Evolutionary conservation across 2,329 filamentous ascomycete genomes (phyloP).

Genomic region (Fusarium tanahbumbuense): DNA sequence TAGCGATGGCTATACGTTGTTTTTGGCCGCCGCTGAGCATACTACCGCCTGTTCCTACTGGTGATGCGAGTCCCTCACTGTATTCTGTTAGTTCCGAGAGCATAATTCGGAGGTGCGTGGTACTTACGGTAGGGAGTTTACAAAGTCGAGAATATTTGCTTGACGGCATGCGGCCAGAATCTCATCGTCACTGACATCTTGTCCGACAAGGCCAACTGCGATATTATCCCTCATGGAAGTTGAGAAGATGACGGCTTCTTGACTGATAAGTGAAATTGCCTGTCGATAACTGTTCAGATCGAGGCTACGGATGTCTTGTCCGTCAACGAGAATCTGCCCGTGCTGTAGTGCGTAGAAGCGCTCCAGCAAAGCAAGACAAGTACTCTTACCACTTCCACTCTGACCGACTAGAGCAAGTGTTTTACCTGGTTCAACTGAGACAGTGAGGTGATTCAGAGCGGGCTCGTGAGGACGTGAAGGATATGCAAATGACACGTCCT

Average conservation of each 20-base stretch:
- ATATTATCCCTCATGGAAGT: constrained; percentile 77
- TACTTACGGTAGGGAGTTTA: constrained; percentile 71
- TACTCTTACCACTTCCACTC: constrained; percentile 78
- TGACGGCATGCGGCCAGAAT: constrained; percentile 66
- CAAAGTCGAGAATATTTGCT: constrained; percentile 78
- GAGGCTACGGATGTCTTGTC: constrained; percentile 66
- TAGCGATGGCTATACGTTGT: constrained; percentile 75
- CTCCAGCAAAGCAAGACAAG: constrained; percentile 73
- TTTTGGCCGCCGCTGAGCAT: constrained; percentile 76
- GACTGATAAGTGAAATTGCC: constrained; percentile 75
- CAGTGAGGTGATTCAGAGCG: constrained; percentile 69
- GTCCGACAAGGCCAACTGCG: constrained; percentile 61
- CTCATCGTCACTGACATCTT: constrained; percentile 64
- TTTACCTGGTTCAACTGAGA: constrained; percentile 74
- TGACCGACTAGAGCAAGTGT: constrained; percentile 77
- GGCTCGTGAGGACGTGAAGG: constrained; percentile 63
- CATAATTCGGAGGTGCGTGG: not conserved
- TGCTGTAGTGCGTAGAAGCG: constrained; percentile 69
- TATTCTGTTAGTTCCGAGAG: not conserved
- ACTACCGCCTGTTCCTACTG: constrained; percentile 58
- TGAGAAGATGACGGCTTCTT: constrained; percentile 78
- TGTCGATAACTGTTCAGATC: constrained; percentile 72
- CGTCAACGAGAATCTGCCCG: constrained; percentile 74
- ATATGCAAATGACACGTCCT: constrained; percentile 51
- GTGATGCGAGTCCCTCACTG: not conserved